A percentile compares a stretch with the other conserved stretches of the same genome.
Evolutionary conservation across 1,284 basidiomycete genomes (phyloP).

Genomic region (Cystobasidium pallidum): DNA sequence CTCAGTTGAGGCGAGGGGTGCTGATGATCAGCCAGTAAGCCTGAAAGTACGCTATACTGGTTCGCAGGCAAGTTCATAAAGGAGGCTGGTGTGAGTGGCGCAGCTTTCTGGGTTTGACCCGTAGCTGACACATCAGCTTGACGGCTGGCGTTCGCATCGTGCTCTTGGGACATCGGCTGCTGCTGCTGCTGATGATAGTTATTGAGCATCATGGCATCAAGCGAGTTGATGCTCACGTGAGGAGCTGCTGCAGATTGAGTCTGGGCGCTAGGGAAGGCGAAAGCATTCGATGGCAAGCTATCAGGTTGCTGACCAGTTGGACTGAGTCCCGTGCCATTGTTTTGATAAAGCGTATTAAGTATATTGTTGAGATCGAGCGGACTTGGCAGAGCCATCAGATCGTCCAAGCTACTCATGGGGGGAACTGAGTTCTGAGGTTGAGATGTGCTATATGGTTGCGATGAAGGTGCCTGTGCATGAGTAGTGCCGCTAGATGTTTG

Average conservation of each 20-base stretch:
- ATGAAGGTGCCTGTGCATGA: neutral
- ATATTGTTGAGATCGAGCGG: conserved; percentile 40
- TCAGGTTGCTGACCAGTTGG: neutral
- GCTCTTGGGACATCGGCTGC: too few species aligned
- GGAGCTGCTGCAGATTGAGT: neutral
- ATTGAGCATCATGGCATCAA: neutral
- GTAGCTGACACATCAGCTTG: conserved; percentile 18
- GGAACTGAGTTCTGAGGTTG: conserved; percentile 30
- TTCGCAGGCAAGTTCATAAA: conserved; percentile 51
- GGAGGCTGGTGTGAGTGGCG: conserved; percentile 50
- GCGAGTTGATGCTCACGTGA: neutral
- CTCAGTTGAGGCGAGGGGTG: neutral
- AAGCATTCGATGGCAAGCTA: neutral
- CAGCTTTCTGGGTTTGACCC: conserved; percentile 8
- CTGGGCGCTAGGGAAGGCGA: neutral
- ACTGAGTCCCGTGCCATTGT: neutral
- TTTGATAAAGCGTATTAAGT: conserved; percentile 21
- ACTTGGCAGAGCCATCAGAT: conserved; percentile 18
- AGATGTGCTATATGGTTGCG: conserved; percentile 12
- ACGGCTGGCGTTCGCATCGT: too few species aligned
- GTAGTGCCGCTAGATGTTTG: neutral
- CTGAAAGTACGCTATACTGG: conserved; percentile 45
- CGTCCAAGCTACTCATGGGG: neutral
- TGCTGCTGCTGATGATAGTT: conserved; percentile 31
- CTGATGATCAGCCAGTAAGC: conserved; percentile 37